Conservation (phyloP, 2,329 filamentous ascomycete species). For the Pyrenochaeta sp. region DNA sequence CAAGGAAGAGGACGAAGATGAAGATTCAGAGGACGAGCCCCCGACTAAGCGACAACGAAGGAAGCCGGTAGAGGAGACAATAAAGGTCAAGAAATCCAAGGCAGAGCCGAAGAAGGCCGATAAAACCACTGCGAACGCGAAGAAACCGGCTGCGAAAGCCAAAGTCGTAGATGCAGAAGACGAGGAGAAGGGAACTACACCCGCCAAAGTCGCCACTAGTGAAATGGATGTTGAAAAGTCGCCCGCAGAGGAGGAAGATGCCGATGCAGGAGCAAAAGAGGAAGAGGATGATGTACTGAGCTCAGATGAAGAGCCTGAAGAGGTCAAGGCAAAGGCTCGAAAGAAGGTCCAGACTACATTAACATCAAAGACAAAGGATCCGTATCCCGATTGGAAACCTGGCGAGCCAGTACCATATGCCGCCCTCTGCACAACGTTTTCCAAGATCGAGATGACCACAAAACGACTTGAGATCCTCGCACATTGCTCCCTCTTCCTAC, state of each 20-base stretch:
- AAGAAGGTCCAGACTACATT: constrained; percentile 83
- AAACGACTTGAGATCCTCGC: constrained; percentile 89
- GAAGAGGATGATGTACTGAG: constrained; percentile 57
- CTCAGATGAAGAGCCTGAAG: constrained; percentile 72
- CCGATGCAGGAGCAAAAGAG: constrained; percentile 31
- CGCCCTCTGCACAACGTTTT: constrained; percentile 93
- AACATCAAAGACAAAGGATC: constrained; percentile 73
- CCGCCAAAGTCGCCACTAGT: constrained; percentile 23
- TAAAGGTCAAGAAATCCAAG: constrained; percentile 29
- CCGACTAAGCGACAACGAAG: constrained; percentile 47
- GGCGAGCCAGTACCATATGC: constrained; percentile 92
- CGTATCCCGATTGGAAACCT: constrained; percentile 94
- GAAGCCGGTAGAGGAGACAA: constrained; percentile 35
- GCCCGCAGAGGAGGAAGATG: constrained; percentile 31
- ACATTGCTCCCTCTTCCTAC: constrained; percentile 88
- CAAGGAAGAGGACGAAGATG: constrained; percentile 40
- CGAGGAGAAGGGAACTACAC: constrained; percentile 28
- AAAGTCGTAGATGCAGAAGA: constrained; percentile 29
- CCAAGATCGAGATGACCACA: constrained; percentile 91
- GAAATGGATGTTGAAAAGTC: constrained; percentile 32
- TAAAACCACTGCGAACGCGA: constrained; percentile 25
- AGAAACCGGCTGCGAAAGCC: constrained; percentile 25
- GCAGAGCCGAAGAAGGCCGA: constrained; percentile 28
- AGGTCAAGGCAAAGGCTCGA: constrained; percentile 75
- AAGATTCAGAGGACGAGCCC: constrained; percentile 48